These are phyloP conservation scores for Leccinum colubrinum DNA, from an alignment of 1,284 basidiomycete species.

Conservation along the genomic window DNA sequence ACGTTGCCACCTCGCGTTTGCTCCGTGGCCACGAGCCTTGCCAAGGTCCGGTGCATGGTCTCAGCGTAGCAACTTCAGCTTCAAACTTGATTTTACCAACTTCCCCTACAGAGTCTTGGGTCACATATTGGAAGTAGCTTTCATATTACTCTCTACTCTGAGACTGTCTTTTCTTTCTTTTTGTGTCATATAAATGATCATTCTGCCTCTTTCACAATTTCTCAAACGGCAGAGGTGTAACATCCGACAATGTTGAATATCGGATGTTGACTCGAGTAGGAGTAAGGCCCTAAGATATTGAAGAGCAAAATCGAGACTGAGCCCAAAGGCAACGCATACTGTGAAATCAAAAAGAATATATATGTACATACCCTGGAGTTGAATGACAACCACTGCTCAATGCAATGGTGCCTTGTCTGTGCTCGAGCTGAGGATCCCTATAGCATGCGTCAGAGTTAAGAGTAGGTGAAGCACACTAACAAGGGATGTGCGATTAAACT, in stretches of 20 bases:
- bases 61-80: no score
- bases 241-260: no score
- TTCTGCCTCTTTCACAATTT: no score
- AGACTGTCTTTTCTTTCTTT: not conserved
- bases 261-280: no score
- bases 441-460: not conserved
- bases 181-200: no score
- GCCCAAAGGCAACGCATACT: no score
- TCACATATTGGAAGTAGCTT: not conserved
- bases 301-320: no score
- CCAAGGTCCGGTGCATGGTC: not conserved
- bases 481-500: not conserved
- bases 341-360: not conserved
- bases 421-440: not conserved
- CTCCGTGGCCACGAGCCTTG: not conserved
- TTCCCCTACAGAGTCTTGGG: not conserved
- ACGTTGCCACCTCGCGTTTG: not conserved
- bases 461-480: not conserved
- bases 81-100: no score
- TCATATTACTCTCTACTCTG: not conserved
- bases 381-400: not conserved
- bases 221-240: no score
- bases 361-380: not conserved
- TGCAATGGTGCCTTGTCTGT: not conserved
- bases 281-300: no score